Evolutionary conservation across 805 yeast species (phyloP), one percentile per base, ranked within the genome.

Genomic region (Metschnikowia dekortorum): DNA sequence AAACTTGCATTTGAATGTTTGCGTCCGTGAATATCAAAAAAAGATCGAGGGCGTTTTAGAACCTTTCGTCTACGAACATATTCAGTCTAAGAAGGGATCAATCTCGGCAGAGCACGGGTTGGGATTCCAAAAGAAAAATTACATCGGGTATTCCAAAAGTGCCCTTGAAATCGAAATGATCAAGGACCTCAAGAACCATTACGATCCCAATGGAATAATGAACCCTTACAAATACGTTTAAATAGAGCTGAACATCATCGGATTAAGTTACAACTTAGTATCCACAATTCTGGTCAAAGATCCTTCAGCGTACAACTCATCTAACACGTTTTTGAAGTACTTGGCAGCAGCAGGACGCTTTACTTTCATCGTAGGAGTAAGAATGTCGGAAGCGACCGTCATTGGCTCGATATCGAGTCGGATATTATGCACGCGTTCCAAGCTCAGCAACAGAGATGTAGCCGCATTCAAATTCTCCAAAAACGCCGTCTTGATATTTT

Each of bases 21-120:
- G 95, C 39, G 96, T 90, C 14, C 81, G 97, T 67, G 79, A 82
- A 61, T 94, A 94, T 70, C 77, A 77, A 55, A 85, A 87, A 65
- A 80, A 77, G 29, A 87, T 94, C 49, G 98, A 94, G 70, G 71
- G 79, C 49, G 81, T 79, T 1, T 76, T 94, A 54, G 99, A 94
- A 69, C 99, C 99, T 42, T 94, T 87, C 70, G 94, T 94, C 31
- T 94, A 90, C 65, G 96, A 94, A 72, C 91, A 91, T 86, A 87
- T 94, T 48, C 62, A 79, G 69, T 61, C 68, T 29, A 75, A 81
- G 54, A 73, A 83, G 33, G 99, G 99, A 22, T 91, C 98, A 1
- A 85, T 94, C 48, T 86, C 96, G 52, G 99, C 99, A 29, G 99
- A 94, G 69, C 99, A 94, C 67, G 99, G 99, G 13, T 76, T 94